phyloP scores from a whole-genome alignment of 2,329 filamentous ascomycete species.

The Colletotrichum incanum region DNA sequence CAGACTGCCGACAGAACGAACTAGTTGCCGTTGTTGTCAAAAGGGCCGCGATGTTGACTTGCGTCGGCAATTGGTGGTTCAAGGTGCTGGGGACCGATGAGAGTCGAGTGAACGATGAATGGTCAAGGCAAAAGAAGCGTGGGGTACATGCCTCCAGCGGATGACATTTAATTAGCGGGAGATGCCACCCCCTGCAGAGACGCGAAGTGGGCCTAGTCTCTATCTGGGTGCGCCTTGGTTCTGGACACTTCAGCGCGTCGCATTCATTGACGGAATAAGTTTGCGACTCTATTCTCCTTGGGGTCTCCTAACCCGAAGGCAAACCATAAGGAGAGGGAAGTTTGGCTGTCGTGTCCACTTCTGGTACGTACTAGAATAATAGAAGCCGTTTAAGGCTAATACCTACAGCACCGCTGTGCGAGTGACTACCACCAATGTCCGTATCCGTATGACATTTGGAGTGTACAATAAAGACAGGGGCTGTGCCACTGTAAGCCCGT shows the following conservation, averaged over 20 bases:
- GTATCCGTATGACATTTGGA: not conserved
- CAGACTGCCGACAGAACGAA: not conserved
- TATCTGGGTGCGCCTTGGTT: conserved; percentile 56
- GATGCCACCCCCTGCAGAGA: not conserved
- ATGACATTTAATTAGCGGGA: conserved; percentile 2
- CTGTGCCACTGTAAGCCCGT: conserved; percentile 19
- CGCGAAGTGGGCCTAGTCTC: conserved; percentile 11
- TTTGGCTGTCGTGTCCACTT: conserved; percentile 5
- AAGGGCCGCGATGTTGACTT: not conserved
- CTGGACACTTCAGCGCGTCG: conserved; percentile 18
- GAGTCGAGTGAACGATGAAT: not conserved
- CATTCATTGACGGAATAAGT: conserved; percentile 19
- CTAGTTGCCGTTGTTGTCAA: not conserved
- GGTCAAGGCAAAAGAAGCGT: not conserved
- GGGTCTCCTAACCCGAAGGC: not conserved
- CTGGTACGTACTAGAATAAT: conserved; percentile 10
- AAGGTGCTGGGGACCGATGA: not conserved
- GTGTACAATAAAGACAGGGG: conserved; percentile 5
- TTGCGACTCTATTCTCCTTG: not conserved
- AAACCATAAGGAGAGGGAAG: not conserved
- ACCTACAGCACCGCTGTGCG: not conserved
- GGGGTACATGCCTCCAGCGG: conserved; percentile 5
- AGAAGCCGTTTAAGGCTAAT: not conserved
- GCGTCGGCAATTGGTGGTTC: not conserved
- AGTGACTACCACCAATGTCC: not conserved